These are phyloP conservation scores for Pontederia paniculata DNA, from an alignment of 176 grass and related monocot species.

Conservation along the genomic window DNA sequence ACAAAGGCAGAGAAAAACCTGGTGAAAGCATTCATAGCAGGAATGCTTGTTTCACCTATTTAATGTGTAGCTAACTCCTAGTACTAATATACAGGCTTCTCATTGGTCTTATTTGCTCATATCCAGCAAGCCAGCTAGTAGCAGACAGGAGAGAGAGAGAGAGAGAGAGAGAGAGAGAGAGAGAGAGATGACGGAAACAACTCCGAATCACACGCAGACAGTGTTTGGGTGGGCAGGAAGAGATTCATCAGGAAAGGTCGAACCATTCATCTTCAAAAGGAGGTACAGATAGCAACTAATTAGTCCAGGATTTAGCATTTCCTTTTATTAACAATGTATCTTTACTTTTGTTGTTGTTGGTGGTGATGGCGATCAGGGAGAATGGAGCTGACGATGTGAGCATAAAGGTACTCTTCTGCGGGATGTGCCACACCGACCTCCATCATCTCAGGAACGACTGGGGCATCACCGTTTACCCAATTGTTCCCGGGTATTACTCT, in stretches of 20 bases:
- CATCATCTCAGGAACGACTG: conserved; percentile 68
- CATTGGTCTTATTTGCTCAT: no score
- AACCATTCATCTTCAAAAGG: conserved; percentile 61
- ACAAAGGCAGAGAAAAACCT: no score
- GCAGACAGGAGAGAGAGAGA: no score
- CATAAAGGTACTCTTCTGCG: conserved; percentile 69
- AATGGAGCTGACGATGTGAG: conserved; percentile 64
- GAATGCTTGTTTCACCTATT: no score
- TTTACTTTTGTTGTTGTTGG: not conserved
- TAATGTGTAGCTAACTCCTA: no score
- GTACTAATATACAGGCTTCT: no score
- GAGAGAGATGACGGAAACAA: conserved; percentile 40
- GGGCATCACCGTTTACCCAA: conserved; percentile 76
- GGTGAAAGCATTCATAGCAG: no score
- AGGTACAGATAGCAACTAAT: conserved; percentile 20
- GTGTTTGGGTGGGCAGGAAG: conserved; percentile 66
- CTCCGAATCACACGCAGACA: conserved; percentile 49
- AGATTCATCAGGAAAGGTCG: conserved; percentile 39
- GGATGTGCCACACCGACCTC: conserved; percentile 88
- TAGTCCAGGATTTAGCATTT: no score
- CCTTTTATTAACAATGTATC: not conserved
- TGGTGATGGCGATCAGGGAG: conserved; percentile 17
- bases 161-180: not conserved
- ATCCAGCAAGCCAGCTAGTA: no score
- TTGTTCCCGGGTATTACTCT: conserved; percentile 44